Evolutionary conservation across 345 rosid species (phyloP).

Genomic region (Melaleuca quinquenervia): DNA sequence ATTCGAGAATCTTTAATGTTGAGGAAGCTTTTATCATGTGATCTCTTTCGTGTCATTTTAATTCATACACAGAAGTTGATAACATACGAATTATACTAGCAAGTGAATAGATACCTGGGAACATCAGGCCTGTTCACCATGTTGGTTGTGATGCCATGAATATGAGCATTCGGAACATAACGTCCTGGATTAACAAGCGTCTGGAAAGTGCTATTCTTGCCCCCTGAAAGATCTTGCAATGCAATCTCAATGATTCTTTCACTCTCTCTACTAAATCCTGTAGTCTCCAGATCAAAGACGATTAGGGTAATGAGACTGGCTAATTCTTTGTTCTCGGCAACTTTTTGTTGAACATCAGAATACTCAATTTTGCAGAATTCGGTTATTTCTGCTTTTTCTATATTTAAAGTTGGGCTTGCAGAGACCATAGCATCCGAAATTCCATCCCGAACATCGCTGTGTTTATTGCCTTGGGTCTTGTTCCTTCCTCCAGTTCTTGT

Average conservation of each 20-base stretch:
- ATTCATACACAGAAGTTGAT: background rate
- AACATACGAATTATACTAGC: background rate
- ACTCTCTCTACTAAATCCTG: slow-evolving; percentile 41
- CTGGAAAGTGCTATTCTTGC: slow-evolving; percentile 78
- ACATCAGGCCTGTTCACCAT: slow-evolving; percentile 74
- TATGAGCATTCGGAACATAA: slow-evolving; percentile 22
- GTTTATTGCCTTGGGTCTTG: slow-evolving; percentile 18
- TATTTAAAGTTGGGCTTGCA: slow-evolving; percentile 19
- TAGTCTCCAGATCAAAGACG: slow-evolving; percentile 68
- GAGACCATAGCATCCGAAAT: slow-evolving; percentile 35
- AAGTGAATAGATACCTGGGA: slow-evolving; percentile 53
- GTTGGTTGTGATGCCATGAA: slow-evolving; percentile 58
- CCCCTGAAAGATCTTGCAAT: slow-evolving; percentile 72
- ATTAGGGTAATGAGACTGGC: slow-evolving; percentile 44
- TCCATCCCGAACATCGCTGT: slow-evolving; percentile 19
- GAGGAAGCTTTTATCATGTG: background rate
- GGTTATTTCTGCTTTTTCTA: slow-evolving; percentile 19
- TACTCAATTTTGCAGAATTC: slow-evolving; percentile 24
- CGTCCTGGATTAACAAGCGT: slow-evolving; percentile 71
- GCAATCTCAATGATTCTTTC: slow-evolving; percentile 76
- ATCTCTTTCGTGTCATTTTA: background rate
- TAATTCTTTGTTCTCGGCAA: slow-evolving; percentile 42
- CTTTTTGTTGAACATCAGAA: slow-evolving; percentile 33
- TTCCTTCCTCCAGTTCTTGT: slow-evolving; percentile 30
- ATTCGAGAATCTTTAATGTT: background rate